A percentile compares a stretch with the other conserved stretches of the same genome.
Conservation (phyloP, 2,329 filamentous ascomycete species). For the Raffaelea albimanens region DNA sequence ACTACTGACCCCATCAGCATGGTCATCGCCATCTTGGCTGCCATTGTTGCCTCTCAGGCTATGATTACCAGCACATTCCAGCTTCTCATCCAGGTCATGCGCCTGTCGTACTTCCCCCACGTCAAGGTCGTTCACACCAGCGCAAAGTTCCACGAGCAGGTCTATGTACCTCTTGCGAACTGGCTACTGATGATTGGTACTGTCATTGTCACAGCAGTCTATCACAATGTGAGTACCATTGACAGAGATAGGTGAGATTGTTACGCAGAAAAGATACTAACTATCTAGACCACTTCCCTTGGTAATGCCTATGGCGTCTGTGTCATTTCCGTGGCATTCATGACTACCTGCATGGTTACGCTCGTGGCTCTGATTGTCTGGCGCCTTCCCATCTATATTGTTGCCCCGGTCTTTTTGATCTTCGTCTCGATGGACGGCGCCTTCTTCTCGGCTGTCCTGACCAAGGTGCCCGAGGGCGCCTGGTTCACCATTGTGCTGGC, state of each 20-base stretch:
- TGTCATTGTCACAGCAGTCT: slow-evolving; percentile 64
- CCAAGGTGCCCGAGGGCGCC: slow-evolving; percentile 65
- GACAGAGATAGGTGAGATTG: too few species aligned
- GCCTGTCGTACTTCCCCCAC: slow-evolving; percentile 61
- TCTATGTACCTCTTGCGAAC: slow-evolving; percentile 68
- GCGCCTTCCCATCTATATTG: slow-evolving; percentile 50
- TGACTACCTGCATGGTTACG: slow-evolving; percentile 66
- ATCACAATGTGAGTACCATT: slow-evolving; percentile 48
- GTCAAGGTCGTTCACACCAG: slow-evolving; percentile 66
- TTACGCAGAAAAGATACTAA: too few species aligned
- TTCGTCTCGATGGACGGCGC: slow-evolving; percentile 60
- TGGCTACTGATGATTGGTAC: slow-evolving; percentile 70
- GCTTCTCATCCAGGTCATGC: slow-evolving; percentile 62
- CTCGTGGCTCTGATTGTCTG: slow-evolving; percentile 65
- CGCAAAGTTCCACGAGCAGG: slow-evolving; percentile 59
- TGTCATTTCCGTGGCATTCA: slow-evolving; percentile 71
- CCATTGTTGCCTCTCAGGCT: slow-evolving; percentile 68
- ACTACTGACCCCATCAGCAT: slow-evolving; percentile 23
- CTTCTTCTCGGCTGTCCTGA: slow-evolving; percentile 60
- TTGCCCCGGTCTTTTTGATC: slow-evolving; percentile 51
- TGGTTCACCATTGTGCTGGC: slow-evolving; percentile 69
- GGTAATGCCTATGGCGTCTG: slow-evolving; percentile 72
- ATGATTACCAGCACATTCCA: slow-evolving; percentile 72
- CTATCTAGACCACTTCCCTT: slow-evolving; percentile 48
- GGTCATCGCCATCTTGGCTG: slow-evolving; percentile 58